Percentiles rank a stretch among this genome's conserved stretches.
Conservation (phyloP, 1,139 yeast genomes). For the Yamadazyma blattariae region DNA sequence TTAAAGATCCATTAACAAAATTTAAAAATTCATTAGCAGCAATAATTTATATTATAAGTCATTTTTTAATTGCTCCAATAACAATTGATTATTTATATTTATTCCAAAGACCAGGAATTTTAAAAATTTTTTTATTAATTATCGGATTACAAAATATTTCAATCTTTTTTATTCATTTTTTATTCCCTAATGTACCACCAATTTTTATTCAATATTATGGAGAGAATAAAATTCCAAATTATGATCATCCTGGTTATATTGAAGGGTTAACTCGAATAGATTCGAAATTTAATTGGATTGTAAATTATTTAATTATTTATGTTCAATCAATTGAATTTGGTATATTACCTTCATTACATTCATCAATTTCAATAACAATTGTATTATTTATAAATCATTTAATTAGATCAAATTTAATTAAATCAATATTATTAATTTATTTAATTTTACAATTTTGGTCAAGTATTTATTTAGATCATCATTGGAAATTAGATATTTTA, state of each 20-base stretch:
- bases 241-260: constrained; percentile 65
- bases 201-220: constrained; percentile 67
- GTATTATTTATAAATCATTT: constrained; percentile 45
- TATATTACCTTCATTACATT: constrained; percentile 65
- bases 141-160: constrained; percentile 58
- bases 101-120: constrained; percentile 63
- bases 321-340: constrained; percentile 70
- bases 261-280: constrained; percentile 70
- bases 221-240: constrained; percentile 48
- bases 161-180: constrained; percentile 59
- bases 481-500: constrained; percentile 59
- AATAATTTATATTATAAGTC: constrained; percentile 59
- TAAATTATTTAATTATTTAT: constrained; percentile 59
- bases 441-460: constrained; percentile 70
- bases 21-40: constrained; percentile 55
- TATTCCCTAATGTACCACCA: constrained; percentile 69
- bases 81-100: constrained; percentile 62
- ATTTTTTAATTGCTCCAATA: constrained; percentile 58
- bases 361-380: constrained; percentile 59
- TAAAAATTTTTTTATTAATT: constrained; percentile 49
- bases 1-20: constrained; percentile 27
- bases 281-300: constrained; percentile 46
- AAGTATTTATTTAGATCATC: constrained; percentile 70
- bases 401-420: constrained; percentile 34
- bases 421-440: constrained; percentile 32